Evolutionary conservation across 2,329 filamentous ascomycete species (phyloP).

Genomic region (Drechslera avenae): DNA sequence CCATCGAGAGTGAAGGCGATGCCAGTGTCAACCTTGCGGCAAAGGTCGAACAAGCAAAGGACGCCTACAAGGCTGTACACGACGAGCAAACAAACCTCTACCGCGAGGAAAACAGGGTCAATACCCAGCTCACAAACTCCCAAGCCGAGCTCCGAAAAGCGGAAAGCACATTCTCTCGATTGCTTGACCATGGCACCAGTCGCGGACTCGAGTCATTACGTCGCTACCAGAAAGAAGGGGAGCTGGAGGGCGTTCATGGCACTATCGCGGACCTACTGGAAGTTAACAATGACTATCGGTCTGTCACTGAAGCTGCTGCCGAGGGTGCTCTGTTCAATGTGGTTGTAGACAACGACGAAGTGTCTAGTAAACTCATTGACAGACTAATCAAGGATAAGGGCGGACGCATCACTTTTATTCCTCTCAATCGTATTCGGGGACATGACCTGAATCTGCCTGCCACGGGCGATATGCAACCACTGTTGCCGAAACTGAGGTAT

Average conservation of each 20-base stretch:
- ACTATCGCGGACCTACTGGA: slow-evolving; percentile 92
- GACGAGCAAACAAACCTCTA: slow-evolving; percentile 88
- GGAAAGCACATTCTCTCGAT: slow-evolving; percentile 76
- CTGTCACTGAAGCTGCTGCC: slow-evolving; percentile 90
- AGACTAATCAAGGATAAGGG: slow-evolving; percentile 77
- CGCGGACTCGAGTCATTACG: slow-evolving; percentile 86
- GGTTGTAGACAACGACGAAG: slow-evolving; percentile 89
- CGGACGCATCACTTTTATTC: slow-evolving; percentile 93
- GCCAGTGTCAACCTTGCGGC: slow-evolving; percentile 74
- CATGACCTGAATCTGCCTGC: slow-evolving; percentile 77
- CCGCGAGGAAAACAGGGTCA: slow-evolving; percentile 86
- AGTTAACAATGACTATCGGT: slow-evolving; percentile 81
- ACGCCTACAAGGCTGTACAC: slow-evolving; percentile 75
- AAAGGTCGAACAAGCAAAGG: slow-evolving; percentile 76
- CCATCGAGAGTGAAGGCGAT: slow-evolving; percentile 78
- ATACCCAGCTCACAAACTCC: slow-evolving; percentile 75
- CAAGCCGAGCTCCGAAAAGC: slow-evolving; percentile 77
- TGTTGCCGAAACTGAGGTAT: slow-evolving; percentile 83
- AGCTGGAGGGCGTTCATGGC: slow-evolving; percentile 86
- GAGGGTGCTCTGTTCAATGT: slow-evolving; percentile 95
- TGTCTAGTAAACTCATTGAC: slow-evolving; percentile 80
- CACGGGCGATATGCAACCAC: slow-evolving; percentile 83
- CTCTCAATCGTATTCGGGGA: slow-evolving; percentile 78
- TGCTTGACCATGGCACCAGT: slow-evolving; percentile 88
- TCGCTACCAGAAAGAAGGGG: slow-evolving; percentile 76